phyloP scores from a whole-genome alignment of 1,284 basidiomycete genomes.

The Sphagnurus paluster region DNA sequence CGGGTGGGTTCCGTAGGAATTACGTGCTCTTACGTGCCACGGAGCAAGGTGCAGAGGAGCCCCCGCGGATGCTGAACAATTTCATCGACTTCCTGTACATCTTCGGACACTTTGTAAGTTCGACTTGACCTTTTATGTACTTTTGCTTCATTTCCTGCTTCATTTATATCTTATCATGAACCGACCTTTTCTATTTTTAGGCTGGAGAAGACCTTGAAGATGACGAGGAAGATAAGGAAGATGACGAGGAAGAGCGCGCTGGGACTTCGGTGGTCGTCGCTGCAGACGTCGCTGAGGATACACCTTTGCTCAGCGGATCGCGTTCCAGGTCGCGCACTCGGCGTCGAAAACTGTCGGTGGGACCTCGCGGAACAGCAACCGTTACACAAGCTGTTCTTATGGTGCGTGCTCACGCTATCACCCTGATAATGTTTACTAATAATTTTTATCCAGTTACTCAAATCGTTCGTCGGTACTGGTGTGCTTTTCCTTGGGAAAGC shows the following conservation, averaged over 20 bases:
- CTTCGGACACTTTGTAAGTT: constrained; percentile 90
- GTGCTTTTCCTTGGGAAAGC: constrained; percentile 96
- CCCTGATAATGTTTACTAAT: constrained; percentile 3
- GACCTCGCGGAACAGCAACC: constrained; percentile 78
- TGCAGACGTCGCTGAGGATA: constrained; percentile 37
- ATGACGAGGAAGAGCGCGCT: constrained; percentile 40
- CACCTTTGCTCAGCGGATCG: constrained; percentile 39
- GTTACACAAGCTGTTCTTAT: constrained; percentile 89
- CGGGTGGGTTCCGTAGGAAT: constrained; percentile 90
- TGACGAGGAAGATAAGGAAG: constrained; percentile 60
- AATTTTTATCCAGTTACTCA: constrained; percentile 65
- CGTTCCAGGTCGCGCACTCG: constrained; percentile 51
- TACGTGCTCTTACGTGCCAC: constrained; percentile 75
- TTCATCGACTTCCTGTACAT: constrained; percentile 93
- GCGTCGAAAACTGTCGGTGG: constrained; percentile 53
- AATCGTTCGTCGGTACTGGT: constrained; percentile 96
- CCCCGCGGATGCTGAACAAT: constrained; percentile 72
- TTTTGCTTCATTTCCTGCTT: not conserved
- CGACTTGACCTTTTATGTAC: not conserved
- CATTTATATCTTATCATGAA: not conserved
- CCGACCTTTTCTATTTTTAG: constrained; percentile 41
- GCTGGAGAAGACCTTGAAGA: constrained; percentile 95
- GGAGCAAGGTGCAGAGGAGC: constrained; percentile 65
- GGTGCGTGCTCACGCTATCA: constrained; percentile 46
- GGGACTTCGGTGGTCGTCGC: constrained; percentile 16